A percentile compares a stretch with the other conserved stretches of the same genome.
These are phyloP conservation scores for Kwoniella dejecticola DNA, from an alignment of 768 basidiomycete species.

Conservation along the genomic window DNA sequence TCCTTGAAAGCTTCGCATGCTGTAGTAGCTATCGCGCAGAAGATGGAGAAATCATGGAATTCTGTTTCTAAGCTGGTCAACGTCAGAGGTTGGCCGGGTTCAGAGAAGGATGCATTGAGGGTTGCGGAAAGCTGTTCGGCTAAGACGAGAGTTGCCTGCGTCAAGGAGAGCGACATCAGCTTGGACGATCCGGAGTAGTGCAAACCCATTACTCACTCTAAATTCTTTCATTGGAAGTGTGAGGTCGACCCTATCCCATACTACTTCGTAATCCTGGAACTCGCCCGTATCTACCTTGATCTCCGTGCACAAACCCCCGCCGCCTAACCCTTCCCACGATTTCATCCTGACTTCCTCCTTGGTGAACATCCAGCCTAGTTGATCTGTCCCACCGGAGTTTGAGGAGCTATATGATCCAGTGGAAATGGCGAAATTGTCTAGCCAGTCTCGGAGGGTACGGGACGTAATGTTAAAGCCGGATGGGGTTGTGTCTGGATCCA, in stretches of 20 bases:
- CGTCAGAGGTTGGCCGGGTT: constrained; percentile 48
- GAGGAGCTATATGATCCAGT: constrained; percentile 1
- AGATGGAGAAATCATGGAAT: constrained; percentile 39
- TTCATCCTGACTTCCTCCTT: constrained; percentile 47
- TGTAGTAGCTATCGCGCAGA: constrained; percentile 54
- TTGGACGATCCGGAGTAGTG: too few species aligned
- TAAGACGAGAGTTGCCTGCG: constrained; percentile 46
- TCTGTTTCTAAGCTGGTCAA: constrained; percentile 37
- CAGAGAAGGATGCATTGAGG: constrained; percentile 45
- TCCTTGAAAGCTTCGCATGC: constrained; percentile 44
- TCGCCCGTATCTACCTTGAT: constrained; percentile 47
- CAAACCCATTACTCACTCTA: too few species aligned
- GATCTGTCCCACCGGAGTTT: constrained; percentile 24
- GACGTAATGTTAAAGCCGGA: constrained; percentile 45
- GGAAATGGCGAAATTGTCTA: constrained; percentile 50
- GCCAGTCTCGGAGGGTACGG: constrained; percentile 48
- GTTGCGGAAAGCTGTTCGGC: constrained; percentile 48
- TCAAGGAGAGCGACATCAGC: not conserved
- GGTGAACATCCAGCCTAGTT: constrained; percentile 54
- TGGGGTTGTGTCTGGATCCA: constrained; percentile 48
- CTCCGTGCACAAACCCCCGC: constrained; percentile 42
- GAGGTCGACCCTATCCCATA: constrained; percentile 40
- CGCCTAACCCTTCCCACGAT: constrained; percentile 46
- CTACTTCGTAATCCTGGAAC: constrained; percentile 50
- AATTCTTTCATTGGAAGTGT: constrained; percentile 55